These are phyloP conservation scores for Rhizopogon vesiculosus DNA, from an alignment of 768 basidiomycete species.

Conservation along the genomic window DNA sequence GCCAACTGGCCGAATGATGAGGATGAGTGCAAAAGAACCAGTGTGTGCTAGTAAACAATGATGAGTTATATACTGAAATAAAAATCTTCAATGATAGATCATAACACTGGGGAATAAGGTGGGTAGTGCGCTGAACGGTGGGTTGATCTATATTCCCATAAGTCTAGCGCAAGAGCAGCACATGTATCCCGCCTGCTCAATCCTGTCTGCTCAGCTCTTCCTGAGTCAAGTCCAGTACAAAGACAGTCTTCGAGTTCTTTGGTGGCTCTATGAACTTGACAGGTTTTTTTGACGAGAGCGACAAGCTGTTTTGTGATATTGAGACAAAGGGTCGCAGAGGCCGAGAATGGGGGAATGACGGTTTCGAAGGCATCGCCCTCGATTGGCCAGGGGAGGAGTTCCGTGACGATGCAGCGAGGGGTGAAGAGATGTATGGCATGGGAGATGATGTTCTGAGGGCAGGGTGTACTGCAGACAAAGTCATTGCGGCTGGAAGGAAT, in stretches of 20 bases:
- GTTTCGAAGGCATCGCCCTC: constrained; percentile 35
- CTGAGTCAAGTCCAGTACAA: constrained; percentile 78
- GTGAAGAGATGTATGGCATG: constrained; percentile 56
- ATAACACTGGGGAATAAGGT: neutral
- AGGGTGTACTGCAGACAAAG: constrained; percentile 32
- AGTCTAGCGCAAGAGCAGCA: neutral
- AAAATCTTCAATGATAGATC: neutral
- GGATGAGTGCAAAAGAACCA: neutral
- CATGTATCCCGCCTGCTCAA: constrained; percentile 17
- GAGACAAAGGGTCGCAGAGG: constrained; percentile 76
- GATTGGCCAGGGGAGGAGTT: constrained; percentile 26
- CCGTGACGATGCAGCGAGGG: constrained; percentile 46
- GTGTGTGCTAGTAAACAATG: neutral
- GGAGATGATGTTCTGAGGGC: constrained; percentile 17
- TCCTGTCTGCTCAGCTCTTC: constrained; percentile 75
- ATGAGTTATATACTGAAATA: constrained; percentile 1
- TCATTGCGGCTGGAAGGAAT: constrained; percentile 32
- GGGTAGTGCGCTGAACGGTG: neutral
- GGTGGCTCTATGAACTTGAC: constrained; percentile 81
- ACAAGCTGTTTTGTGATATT: constrained; percentile 29
- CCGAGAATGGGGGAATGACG: constrained; percentile 65
- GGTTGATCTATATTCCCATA: neutral
- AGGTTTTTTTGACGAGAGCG: constrained; percentile 36
- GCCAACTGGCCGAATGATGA: neutral
- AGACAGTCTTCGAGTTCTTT: constrained; percentile 61